Percentiles rank a stretch among this genome's conserved stretches.
phyloP scores from a whole-genome alignment of 2,329 filamentous ascomycete species.

The Trichophyton verrucosum region DNA sequence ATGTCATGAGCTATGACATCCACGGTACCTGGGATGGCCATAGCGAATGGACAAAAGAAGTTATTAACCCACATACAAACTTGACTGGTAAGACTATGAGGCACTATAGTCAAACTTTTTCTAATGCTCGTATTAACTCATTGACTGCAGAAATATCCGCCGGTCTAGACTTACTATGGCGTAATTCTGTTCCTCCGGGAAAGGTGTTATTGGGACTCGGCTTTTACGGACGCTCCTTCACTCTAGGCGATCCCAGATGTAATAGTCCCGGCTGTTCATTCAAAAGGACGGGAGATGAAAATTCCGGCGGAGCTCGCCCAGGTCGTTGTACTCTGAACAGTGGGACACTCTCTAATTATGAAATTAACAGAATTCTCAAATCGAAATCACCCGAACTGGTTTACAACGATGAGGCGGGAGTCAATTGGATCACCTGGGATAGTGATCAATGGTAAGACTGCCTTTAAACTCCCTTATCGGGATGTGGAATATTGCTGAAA shows the following conservation, averaged over 20 bases:
- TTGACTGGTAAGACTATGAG: conserved; percentile 15
- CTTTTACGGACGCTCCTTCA: conserved; percentile 20
- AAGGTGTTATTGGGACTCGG: conserved; percentile 18
- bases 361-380: conserved; percentile 22
- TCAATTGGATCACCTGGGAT: conserved; percentile 7
- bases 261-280: conserved; percentile 18
- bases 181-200: conserved; percentile 13
- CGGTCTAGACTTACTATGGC: conserved; percentile 22
- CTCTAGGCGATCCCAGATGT: conserved; percentile 14
- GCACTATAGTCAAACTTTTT: conserved; percentile 12
- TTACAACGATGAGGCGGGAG: conserved; percentile 5
- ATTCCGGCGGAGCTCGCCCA: conserved; percentile 13
- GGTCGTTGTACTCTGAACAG: conserved; percentile 20
- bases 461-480: background rate
- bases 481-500: background rate
- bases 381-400: background rate
- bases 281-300: conserved; percentile 12
- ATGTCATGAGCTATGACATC: conserved; percentile 21
- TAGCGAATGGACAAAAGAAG: conserved; percentile 11
- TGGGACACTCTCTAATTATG: conserved; percentile 20
- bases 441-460: conserved; percentile 4
- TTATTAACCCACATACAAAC: conserved; percentile 18
- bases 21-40: conserved; percentile 18
- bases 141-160: conserved; percentile 18
- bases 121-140: conserved; percentile 9